Conservation (phyloP, 2,329 filamentous ascomycete species). For the Teratosphaeriaceae sp. region DNA sequence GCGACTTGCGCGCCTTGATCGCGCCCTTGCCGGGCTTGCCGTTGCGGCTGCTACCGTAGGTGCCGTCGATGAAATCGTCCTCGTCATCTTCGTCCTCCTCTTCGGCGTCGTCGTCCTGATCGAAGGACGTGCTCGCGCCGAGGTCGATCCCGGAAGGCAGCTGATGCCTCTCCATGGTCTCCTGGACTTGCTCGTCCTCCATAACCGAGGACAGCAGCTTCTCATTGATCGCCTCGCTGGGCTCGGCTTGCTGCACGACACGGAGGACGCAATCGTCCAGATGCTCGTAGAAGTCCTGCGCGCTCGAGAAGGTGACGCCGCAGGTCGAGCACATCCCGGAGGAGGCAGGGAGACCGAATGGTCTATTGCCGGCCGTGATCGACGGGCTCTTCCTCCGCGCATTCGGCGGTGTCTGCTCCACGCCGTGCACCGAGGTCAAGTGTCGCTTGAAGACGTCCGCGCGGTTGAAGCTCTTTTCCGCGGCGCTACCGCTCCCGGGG, state of each 20-base stretch:
- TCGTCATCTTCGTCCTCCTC: conserved; percentile 53
- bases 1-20: conserved; percentile 42
- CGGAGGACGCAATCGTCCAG: conserved; percentile 65
- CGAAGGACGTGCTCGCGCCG: conserved; percentile 34
- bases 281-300: conserved; percentile 97
- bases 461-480: conserved; percentile 92
- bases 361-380: conserved; percentile 49
- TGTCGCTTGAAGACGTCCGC: conserved; percentile 96
- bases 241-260: conserved; percentile 54
- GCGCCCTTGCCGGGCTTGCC: conserved; percentile 42
- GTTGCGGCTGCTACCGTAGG: conserved; percentile 44
- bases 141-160: conserved; percentile 45
- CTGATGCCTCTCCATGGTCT: conserved; percentile 53
- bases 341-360: conserved; percentile 63
- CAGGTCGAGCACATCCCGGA: conserved; percentile 91
- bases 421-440: conserved; percentile 80
- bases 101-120: conserved; percentile 51
- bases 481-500: conserved; percentile 76
- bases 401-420: conserved; percentile 89
- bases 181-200: conserved; percentile 50
- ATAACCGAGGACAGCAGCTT: conserved; percentile 53
- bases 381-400: conserved; percentile 65
- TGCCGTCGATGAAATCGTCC: conserved; percentile 46
- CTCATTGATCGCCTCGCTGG: conserved; percentile 52
- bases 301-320: conserved; percentile 72